Evolutionary conservation across 148 eudicot genomes (phyloP), one percentile per base, ranked within the genome.

Genomic region (Heliosperma pusillum): DNA sequence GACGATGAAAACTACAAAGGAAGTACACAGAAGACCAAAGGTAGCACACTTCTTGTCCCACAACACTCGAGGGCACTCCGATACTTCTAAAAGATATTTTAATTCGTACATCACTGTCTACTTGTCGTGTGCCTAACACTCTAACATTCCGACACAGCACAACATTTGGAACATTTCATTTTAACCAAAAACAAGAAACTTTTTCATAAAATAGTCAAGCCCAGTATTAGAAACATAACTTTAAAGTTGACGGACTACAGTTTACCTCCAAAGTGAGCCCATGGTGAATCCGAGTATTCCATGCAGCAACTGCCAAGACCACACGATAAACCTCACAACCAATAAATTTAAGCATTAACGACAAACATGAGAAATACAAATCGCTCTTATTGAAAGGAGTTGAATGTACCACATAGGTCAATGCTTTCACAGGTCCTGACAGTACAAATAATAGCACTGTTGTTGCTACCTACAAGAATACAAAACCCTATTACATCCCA

Each of bases 241-340:
- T 36, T 4, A 1, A 16, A 40, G 71, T 55, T 40, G 11, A 44
- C 47, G 58, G 30, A 55, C 22, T 13, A 55, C 15, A 13, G 13
- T 10, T 58, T 91, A 93, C 92, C 97, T 95, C 99, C 97, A 95
- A 65, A 90, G 80, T 33, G 90, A 84, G 21, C 91, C 97, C 97
- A 95, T 92, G 42, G 94, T 80, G 25, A 95, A 76, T 69, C 97
- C 99, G 76, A 92, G 88, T 68, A 95, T 72, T 65, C 97, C 99
- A 71, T 95, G 92, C 89, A 88, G 80, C 73, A 92, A 85, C 96
- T 93, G 90, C 65, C 69, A 79, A 40, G 56, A 60, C 50, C 16
- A 59, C 17, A 64, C 10, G 30, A 67, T 50, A 61, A 66, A 45
- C 61, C 71, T 20, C 26, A 79, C 24, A 29, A 36, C 36, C 60